These are phyloP conservation scores for Nemania sp. DNA, from an alignment of 2,329 filamentous ascomycete species.

Conservation along the genomic window DNA sequence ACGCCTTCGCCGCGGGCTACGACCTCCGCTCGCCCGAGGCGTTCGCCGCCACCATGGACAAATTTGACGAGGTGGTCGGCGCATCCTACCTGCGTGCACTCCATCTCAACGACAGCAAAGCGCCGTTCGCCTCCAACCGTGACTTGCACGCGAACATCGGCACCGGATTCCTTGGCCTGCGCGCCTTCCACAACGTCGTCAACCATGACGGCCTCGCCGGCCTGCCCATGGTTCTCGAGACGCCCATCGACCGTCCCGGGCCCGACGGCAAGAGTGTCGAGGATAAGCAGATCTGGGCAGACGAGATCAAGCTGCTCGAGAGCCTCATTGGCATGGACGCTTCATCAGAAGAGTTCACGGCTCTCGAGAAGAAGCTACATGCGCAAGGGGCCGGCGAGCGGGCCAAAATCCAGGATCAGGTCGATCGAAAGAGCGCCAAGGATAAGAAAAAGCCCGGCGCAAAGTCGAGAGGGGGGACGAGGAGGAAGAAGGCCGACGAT, in stretches of 20 bases:
- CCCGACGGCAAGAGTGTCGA: slow-evolving; percentile 70
- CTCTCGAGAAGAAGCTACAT: slow-evolving; percentile 67
- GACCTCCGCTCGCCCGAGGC: slow-evolving; percentile 77
- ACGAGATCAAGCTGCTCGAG: slow-evolving; percentile 94
- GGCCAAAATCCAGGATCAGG: slow-evolving; percentile 75
- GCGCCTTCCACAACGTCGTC: slow-evolving; percentile 88
- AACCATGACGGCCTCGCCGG: slow-evolving; percentile 77
- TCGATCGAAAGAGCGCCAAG: slow-evolving; percentile 72
- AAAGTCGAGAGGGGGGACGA: slow-evolving; percentile 31
- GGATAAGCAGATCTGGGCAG: slow-evolving; percentile 84
- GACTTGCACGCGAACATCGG: slow-evolving; percentile 97
- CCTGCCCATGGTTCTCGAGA: slow-evolving; percentile 92
- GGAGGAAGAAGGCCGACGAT: slow-evolving; percentile 32
- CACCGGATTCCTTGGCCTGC: slow-evolving; percentile 87
- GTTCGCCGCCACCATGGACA: slow-evolving; percentile 72
- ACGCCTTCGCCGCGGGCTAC: slow-evolving; percentile 92
- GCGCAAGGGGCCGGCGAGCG: slow-evolving; percentile 72
- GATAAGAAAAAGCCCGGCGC: slow-evolving; percentile 49
- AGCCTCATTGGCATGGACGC: slow-evolving; percentile 82
- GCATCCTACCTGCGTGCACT: slow-evolving; percentile 79
- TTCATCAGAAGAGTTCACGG: slow-evolving; percentile 72
- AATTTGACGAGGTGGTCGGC: slow-evolving; percentile 80
- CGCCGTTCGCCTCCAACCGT: slow-evolving; percentile 77
- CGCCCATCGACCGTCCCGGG: slow-evolving; percentile 79
- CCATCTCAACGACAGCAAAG: slow-evolving; percentile 95